phyloP scores from a whole-genome alignment of 306 rosid species.

The Castanea crenata region DNA sequence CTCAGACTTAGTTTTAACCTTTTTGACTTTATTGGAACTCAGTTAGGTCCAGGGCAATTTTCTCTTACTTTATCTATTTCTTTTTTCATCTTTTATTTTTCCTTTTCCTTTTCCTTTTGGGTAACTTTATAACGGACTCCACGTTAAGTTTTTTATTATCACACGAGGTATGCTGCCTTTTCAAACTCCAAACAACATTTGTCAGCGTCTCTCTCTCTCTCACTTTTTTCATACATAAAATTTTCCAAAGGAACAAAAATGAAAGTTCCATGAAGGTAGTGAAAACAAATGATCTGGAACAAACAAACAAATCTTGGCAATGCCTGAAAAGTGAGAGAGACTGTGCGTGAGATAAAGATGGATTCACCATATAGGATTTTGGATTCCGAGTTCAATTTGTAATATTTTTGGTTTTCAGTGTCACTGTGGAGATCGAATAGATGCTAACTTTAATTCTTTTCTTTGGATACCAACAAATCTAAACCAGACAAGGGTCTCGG shows the following conservation, averaged over 20 bases:
- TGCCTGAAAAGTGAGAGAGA: conserved; percentile 6
- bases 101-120: neutral
- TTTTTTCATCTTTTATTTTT: neutral
- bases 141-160: neutral
- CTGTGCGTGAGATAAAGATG: neutral
- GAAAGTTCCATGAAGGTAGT: conserved; percentile 41
- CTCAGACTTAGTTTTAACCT: neutral
- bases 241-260: conserved; percentile 29
- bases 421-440: conserved; percentile 3
- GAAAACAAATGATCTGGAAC: conserved; percentile 1
- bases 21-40: conserved; percentile 13
- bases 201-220: neutral
- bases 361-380: neutral
- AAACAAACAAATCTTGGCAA: conserved; percentile 25
- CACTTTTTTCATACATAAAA: neutral
- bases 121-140: neutral
- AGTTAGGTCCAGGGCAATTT: neutral
- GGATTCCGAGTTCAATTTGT: neutral
- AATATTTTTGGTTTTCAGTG: conserved; percentile 20
- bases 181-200: conserved; percentile 33
- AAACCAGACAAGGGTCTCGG: conserved; percentile 37
- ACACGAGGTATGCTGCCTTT: conserved; percentile 21
- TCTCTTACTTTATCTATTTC: neutral
- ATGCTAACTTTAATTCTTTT: conserved; percentile 27
- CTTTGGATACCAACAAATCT: conserved; percentile 37